These are phyloP conservation scores for Eutrema salsugineum DNA, from an alignment of 441 rosid species.

Conservation along the genomic window DNA sequence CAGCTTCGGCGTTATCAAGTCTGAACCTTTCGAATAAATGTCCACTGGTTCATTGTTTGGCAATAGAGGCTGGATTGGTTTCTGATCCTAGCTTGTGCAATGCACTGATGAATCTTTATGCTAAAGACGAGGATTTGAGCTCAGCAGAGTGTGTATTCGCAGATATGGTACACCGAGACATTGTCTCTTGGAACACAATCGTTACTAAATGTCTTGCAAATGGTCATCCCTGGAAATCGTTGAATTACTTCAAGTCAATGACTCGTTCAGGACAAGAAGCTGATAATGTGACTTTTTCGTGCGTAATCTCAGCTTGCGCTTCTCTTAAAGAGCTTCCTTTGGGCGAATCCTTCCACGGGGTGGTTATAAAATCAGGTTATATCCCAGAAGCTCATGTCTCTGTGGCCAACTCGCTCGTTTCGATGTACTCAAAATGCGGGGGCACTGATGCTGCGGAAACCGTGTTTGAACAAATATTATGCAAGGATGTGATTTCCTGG, in stretches of 20 bases:
- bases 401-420: slow-evolving; percentile 50
- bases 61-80: slow-evolving; percentile 39
- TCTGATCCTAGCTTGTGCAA: slow-evolving; percentile 42
- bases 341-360: slow-evolving; percentile 42
- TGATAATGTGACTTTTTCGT: slow-evolving; percentile 44
- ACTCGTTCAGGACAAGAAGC: slow-evolving; percentile 33
- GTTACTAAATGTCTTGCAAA: slow-evolving; percentile 47
- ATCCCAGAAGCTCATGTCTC: slow-evolving; percentile 32
- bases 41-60: slow-evolving; percentile 39
- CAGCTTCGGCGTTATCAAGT: slow-evolving; percentile 32
- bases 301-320: slow-evolving; percentile 47
- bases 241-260: slow-evolving; percentile 43
- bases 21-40: slow-evolving; percentile 29
- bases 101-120: slow-evolving; percentile 55
- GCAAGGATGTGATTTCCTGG: slow-evolving; percentile 47
- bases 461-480: slow-evolving; percentile 29
- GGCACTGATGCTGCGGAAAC: slow-evolving; percentile 34
- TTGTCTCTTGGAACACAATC: slow-evolving; percentile 59
- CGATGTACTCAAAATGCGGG: slow-evolving; percentile 44
- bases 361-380: slow-evolving; percentile 40
- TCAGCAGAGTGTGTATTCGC: slow-evolving; percentile 38
- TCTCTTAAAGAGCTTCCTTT: slow-evolving; percentile 30
- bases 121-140: slow-evolving; percentile 45
- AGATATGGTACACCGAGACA: slow-evolving; percentile 37
- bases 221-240: slow-evolving; percentile 35